phyloP scores from a whole-genome alignment of 2,329 filamentous ascomycete species.

The Talaromyces sp. region DNA sequence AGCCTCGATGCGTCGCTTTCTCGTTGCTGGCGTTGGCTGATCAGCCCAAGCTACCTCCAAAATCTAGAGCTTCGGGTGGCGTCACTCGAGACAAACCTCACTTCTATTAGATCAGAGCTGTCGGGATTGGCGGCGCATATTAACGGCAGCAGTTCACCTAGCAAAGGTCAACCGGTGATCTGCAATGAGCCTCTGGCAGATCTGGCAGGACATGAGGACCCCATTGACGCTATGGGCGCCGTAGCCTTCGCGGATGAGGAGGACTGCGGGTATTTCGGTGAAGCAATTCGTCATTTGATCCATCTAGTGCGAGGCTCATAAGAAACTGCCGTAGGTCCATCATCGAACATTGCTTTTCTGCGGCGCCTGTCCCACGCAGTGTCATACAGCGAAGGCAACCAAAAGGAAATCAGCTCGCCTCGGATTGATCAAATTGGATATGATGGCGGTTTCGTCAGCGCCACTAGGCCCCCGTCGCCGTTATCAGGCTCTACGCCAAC shows the following conservation, averaged over 20 bases:
- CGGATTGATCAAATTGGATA: not conserved
- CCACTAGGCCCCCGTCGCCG: conserved; percentile 14
- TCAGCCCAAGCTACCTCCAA: conserved; percentile 13
- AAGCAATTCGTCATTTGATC: not conserved
- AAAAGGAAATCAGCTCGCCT: conserved; percentile 5
- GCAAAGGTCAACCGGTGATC: not conserved
- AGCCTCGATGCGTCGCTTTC: not conserved
- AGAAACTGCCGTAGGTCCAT: conserved; percentile 12
- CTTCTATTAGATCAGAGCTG: conserved; percentile 9
- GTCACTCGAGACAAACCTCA: conserved; percentile 21
- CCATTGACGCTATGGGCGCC: conserved; percentile 32
- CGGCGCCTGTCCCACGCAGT: conserved; percentile 17
- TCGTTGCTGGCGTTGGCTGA: not conserved
- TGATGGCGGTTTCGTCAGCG: conserved; percentile 17
- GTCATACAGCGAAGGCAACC: conserved; percentile 12
- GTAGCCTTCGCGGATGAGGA: conserved; percentile 33
- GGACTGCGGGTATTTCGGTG: conserved; percentile 32
- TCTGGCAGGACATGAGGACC: conserved; percentile 17
- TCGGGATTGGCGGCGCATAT: not conserved
- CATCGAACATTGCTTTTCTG: conserved; percentile 22
- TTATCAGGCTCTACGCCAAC: not conserved
- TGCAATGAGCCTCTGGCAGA: conserved; percentile 6
- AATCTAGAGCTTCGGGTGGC: conserved; percentile 23
- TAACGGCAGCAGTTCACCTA: too few species aligned
- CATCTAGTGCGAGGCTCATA: not conserved